These are phyloP conservation scores for Arthromyces matolae DNA, from an alignment of 768 basidiomycete genomes.

Conservation along the genomic window DNA sequence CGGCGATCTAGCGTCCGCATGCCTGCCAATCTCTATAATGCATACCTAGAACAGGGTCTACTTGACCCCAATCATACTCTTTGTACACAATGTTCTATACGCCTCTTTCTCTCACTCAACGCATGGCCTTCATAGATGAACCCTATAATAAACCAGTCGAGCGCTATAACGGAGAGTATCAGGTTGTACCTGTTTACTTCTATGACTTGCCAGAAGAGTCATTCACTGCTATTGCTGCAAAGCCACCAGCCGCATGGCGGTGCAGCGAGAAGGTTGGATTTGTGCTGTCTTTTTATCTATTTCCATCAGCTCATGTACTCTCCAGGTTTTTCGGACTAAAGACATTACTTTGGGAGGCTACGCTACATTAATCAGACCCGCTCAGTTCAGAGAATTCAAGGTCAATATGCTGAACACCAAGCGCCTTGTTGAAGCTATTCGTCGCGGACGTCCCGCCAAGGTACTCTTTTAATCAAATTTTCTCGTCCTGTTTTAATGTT, in stretches of 20 bases:
- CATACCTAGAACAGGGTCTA: background rate
- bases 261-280: background rate
- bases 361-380: background rate
- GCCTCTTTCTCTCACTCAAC: background rate
- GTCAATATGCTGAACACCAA: background rate
- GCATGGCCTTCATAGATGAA: background rate
- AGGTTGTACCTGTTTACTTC: background rate
- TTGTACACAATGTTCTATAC: background rate
- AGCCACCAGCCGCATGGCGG: background rate
- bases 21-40: background rate
- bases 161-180: background rate
- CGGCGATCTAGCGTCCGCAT: background rate
- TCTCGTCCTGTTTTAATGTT: background rate
- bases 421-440: background rate
- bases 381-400: background rate
- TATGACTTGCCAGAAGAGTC: background rate
- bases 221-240: background rate
- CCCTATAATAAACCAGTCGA: background rate
- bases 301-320: background rate
- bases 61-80: background rate
- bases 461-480: background rate
- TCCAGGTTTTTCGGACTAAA: background rate
- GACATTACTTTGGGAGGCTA: background rate
- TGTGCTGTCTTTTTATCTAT: background rate
- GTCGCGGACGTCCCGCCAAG: background rate